phyloP scores from a whole-genome alignment of 2,329 filamentous ascomycete genomes.

The Bipolaris zeicola region DNA sequence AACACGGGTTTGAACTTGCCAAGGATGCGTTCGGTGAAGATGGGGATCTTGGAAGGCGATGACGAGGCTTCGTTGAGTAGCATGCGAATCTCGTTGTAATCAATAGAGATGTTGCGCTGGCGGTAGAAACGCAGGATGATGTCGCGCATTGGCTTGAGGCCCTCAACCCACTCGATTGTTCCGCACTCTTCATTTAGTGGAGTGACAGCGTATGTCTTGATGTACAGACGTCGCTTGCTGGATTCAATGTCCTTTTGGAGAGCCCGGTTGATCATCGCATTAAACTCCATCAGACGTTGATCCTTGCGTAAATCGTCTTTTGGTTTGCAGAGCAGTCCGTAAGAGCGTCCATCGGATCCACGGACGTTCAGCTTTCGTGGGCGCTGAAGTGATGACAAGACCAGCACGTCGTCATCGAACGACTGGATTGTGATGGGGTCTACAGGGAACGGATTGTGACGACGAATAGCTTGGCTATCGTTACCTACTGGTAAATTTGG shows the following conservation, averaged over 20 bases:
- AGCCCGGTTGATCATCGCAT: constrained; percentile 94
- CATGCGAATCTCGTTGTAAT: constrained; percentile 69
- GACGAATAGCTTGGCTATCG: constrained; percentile 69
- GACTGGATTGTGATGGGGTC: constrained; percentile 81
- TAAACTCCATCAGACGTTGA: constrained; percentile 98
- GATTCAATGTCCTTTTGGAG: constrained; percentile 90
- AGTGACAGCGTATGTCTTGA: constrained; percentile 96
- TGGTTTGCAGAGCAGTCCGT: constrained; percentile 93
- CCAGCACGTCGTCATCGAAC: constrained; percentile 86
- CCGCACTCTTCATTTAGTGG: constrained; percentile 97
- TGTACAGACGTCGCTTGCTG: constrained; percentile 80
- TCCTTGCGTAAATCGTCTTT: constrained; percentile 98
- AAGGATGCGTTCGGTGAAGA: constrained; percentile 72
- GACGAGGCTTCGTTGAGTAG: constrained; percentile 69
- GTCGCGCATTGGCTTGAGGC: constrained; percentile 90
- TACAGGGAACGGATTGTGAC: constrained; percentile 83
- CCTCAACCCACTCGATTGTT: constrained; percentile 98
- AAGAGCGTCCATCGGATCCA: constrained; percentile 85
- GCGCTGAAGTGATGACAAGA: constrained; percentile 89
- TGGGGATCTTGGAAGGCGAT: constrained; percentile 64
- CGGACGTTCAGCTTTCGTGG: constrained; percentile 87
- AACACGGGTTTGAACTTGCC: constrained; percentile 82
- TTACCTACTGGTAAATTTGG: constrained; percentile 76
- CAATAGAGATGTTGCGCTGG: constrained; percentile 68
- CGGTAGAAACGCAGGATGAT: constrained; percentile 81